Evolutionary conservation across 1,284 basidiomycete species (phyloP).

Genomic region (Malassezia brasiliensis): DNA sequence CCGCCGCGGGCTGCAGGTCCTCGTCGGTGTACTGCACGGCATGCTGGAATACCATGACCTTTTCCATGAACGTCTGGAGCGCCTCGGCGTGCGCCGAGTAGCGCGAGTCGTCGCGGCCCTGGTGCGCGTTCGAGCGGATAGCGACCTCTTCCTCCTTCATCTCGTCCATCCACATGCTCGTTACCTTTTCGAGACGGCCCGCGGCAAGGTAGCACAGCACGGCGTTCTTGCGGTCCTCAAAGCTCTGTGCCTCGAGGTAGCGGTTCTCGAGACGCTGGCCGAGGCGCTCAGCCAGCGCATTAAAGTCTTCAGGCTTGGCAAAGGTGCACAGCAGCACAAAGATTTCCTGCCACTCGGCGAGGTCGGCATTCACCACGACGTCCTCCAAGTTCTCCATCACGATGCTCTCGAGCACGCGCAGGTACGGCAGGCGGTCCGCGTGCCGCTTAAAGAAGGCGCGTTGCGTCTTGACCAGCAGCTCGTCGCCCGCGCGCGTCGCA

Average conservation of each 20-base stretch:
- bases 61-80: constrained; percentile 88
- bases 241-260: constrained; percentile 52
- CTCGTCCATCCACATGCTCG: constrained; percentile 87
- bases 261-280: constrained; percentile 81
- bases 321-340: constrained; percentile 96
- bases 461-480: constrained; percentile 80
- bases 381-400: constrained; percentile 84
- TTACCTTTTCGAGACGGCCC: constrained; percentile 74
- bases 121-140: constrained; percentile 20
- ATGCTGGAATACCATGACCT: constrained; percentile 84
- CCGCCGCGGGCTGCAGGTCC: constrained; percentile 56
- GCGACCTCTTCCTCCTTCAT: constrained; percentile 69
- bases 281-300: constrained; percentile 76
- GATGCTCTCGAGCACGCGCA: constrained; percentile 89
- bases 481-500: constrained; percentile 78
- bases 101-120: constrained; percentile 22
- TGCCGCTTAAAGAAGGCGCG: constrained; percentile 83
- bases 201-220: constrained; percentile 79
- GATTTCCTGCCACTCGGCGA: constrained; percentile 90
- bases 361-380: constrained; percentile 88
- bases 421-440: constrained; percentile 69
- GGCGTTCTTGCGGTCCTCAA: constrained; percentile 65
- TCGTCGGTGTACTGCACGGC: constrained; percentile 78
- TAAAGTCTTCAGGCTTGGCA: constrained; percentile 73
- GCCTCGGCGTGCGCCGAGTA: constrained; percentile 82